Base-by-base conservation (phyloP, 2,329 filamentous ascomycete genomes). In the Fusarium compactum region DNA sequence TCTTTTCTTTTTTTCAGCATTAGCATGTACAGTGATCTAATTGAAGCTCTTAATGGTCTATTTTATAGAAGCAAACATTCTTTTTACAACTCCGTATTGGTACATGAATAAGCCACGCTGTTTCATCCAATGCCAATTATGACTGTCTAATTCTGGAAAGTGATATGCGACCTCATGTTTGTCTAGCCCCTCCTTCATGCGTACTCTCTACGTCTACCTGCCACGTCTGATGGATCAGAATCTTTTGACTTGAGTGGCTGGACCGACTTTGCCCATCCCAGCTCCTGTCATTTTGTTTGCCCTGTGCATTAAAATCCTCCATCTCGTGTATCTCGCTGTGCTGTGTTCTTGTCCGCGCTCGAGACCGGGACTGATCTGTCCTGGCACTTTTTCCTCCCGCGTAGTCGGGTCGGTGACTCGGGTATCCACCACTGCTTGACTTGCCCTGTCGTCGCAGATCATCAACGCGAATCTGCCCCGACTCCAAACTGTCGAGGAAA, bases 161-260 rank as follows among this genome's bases (percentile, higher is more conserved):
- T 58, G 34, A 48, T 30, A 30, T 6, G 10, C 10, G 30, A 52
- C 22, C 22, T 53, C 47, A 70, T n/a, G 30, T 20, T 34, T 58
- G 38, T 46, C 29, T 44, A 16, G 41, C 6, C 8, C n/a, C 30
- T 25, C 46, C 54, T 15, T 62, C 62, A 11, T 63, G 54, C 54
- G 67, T 61, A 18, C 51, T 71, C 62, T 77, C 65, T 25, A 75
- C 50, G n/a, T 77, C 75, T 7, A 77, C 73, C 16, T 75, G 66
- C 76, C 75, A 77, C 20, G 74, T 74, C 58, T 75, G 74, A 9
- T 77, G 71, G 34, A 77, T 76, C 14, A 77, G 60, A 47, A 77
- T 76, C 43, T 70, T 77, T 25, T 77, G 76, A 32, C 75, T 77
- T 10, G 74, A 72, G 29, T 76, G 70, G 30, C 73, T 75, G 18